Percentiles rank a stretch among this genome's conserved stretches.
These are phyloP conservation scores for Scleroderma bovista DNA, from an alignment of 768 basidiomycete species.

Conservation along the genomic window DNA sequence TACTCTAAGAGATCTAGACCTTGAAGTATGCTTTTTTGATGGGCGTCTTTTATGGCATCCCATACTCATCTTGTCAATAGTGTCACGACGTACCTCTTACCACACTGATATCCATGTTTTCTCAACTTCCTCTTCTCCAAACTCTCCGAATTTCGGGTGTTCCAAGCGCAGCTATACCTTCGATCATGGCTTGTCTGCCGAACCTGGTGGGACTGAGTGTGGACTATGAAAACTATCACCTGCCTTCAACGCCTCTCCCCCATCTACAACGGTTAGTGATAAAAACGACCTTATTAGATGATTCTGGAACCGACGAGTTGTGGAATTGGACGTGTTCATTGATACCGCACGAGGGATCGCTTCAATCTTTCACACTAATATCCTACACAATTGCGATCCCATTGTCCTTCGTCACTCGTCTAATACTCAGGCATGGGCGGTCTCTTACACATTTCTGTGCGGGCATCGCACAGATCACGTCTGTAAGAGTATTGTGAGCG, in stretches of 20 bases:
- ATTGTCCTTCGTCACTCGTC: conserved; percentile 21
- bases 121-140: conserved; percentile 49
- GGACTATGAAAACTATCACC: conserved; percentile 43
- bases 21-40: conserved; percentile 51
- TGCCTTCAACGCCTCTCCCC: conserved; percentile 21
- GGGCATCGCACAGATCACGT: conserved; percentile 16
- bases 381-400: conserved; percentile 24
- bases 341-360: conserved; percentile 18
- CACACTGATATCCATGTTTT: conserved; percentile 56
- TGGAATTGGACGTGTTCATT: conserved; percentile 27
- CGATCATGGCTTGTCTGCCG: too few relatives aligned
- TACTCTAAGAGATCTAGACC: conserved; percentile 60
- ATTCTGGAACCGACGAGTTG: conserved; percentile 20
- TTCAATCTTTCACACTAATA: conserved; percentile 21
- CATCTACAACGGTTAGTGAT: conserved; percentile 19
- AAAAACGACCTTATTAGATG: conserved; percentile 20
- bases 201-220: conserved; percentile 57
- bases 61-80: conserved; percentile 24
- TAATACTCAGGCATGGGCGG: conserved; percentile 16
- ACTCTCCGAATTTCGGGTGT: conserved; percentile 61
- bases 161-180: too few relatives aligned
- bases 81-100: conserved; percentile 58
- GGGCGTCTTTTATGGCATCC: conserved; percentile 29
- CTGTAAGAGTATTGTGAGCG: too few relatives aligned
- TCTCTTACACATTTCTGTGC: conserved; percentile 16